phyloP scores from a whole-genome alignment of 768 basidiomycete genomes.

The Serendipita sp. region DNA sequence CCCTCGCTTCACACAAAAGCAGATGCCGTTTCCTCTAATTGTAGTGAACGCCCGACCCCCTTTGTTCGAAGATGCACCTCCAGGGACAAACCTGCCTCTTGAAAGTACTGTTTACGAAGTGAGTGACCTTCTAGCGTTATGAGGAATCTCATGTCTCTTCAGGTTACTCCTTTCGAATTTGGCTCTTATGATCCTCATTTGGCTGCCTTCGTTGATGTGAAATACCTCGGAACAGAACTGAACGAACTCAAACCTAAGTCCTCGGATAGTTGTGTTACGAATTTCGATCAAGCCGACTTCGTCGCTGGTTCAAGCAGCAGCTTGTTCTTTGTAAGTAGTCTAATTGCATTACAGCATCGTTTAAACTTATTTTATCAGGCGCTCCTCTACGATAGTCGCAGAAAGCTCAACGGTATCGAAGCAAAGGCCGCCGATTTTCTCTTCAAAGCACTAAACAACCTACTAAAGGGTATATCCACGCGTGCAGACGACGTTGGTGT shows the following conservation, averaged over 20 bases:
- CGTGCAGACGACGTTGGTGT: too few relatives aligned
- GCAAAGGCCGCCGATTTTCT: too few relatives aligned
- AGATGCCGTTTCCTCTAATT: conserved; percentile 52
- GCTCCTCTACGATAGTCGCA: too few relatives aligned
- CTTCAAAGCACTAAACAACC: too few relatives aligned
- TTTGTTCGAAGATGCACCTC: conserved; percentile 26
- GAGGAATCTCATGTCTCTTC: background rate
- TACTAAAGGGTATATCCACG: too few relatives aligned
- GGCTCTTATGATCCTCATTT: conserved; percentile 60
- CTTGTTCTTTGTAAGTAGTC: conserved; percentile 37
- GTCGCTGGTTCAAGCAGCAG: conserved; percentile 61
- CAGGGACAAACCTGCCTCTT: conserved; percentile 17
- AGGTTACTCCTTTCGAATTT: conserved; percentile 49
- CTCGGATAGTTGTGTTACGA: conserved; percentile 44
- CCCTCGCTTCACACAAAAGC: conserved; percentile 31
- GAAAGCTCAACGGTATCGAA: too few relatives aligned
- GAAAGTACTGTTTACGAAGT: conserved; percentile 44
- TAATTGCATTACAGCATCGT: too few relatives aligned
- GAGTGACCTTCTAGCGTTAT: conserved; percentile 13
- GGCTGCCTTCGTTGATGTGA: conserved; percentile 28
- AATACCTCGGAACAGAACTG: conserved; percentile 43
- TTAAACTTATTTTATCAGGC: too few relatives aligned
- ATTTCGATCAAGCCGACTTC: conserved; percentile 61
- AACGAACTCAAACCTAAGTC: conserved; percentile 38
- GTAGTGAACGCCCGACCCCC: conserved; percentile 37